A percentile compares a stretch with the other conserved stretches of the same genome.
Evolutionary conservation across 805 yeast species (phyloP).

Genomic region (Sugiyamaella lignohabitans): DNA sequence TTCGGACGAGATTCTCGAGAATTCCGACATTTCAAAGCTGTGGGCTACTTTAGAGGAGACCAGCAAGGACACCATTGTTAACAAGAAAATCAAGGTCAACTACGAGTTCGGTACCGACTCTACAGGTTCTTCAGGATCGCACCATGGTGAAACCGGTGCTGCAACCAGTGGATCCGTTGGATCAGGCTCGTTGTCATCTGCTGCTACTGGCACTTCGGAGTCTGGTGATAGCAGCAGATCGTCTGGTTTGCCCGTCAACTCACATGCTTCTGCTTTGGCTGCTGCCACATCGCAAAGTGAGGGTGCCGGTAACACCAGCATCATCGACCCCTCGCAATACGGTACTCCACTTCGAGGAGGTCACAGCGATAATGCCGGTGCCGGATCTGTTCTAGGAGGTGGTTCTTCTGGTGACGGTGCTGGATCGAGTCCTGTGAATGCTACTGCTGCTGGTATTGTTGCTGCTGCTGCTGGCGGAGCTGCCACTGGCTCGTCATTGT

Average conservation of each 20-base stretch:
- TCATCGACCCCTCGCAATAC: not conserved
- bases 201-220: slow-evolving; percentile 6
- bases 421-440: not conserved
- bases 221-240: slow-evolving; percentile 1
- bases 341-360: not conserved
- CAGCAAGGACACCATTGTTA: slow-evolving; percentile 35
- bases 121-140: too few relatives aligned
- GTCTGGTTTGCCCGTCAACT: not conserved
- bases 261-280: not conserved
- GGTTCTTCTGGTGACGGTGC: not conserved
- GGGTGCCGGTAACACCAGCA: not conserved
- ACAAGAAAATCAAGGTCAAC: slow-evolving; percentile 59
- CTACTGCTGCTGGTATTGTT: slow-evolving; percentile 22
- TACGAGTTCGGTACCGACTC: slow-evolving; percentile 37
- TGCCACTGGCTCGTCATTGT: slow-evolving; percentile 3
- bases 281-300: not conserved
- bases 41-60: slow-evolving; percentile 71
- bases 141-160: slow-evolving; percentile 14
- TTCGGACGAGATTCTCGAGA: slow-evolving; percentile 43
- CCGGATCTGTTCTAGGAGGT: not conserved
- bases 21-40: slow-evolving; percentile 31
- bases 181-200: not conserved
- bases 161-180: slow-evolving; percentile 18
- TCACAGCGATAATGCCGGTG: not conserved
- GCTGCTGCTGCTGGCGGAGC: slow-evolving; percentile 26